phyloP scores from a whole-genome alignment of 495 filamentous ascomycete genomes.

The Tuber indicum region DNA sequence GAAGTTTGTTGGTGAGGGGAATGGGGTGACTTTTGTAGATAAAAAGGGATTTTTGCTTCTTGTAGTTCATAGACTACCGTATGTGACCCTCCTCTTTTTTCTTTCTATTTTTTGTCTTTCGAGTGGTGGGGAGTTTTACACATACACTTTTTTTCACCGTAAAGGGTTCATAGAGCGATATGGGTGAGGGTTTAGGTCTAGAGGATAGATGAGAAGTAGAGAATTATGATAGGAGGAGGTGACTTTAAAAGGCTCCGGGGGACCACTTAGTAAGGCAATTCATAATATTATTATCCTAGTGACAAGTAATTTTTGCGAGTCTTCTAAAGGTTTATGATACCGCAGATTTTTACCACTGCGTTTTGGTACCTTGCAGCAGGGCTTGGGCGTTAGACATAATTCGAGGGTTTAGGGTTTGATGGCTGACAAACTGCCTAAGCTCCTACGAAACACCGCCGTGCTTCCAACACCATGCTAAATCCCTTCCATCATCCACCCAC shows the following conservation, averaged over 20 bases:
- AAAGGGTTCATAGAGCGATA: neutral
- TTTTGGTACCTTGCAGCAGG: neutral
- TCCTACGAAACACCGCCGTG: neutral
- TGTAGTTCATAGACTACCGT: neutral
- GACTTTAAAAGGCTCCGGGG: neutral
- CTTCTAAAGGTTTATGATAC: neutral
- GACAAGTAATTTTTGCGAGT: neutral
- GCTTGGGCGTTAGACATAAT: neutral
- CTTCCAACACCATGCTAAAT: slow-evolving; percentile 7
- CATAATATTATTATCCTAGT: neutral
- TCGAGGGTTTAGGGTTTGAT: neutral
- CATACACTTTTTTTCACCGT: neutral
- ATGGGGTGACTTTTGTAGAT: neutral
- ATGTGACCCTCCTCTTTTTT: neutral
- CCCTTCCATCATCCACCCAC: slow-evolving; percentile 24
- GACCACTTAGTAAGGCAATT: neutral
- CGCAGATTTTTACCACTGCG: neutral
- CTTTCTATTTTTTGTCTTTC: neutral
- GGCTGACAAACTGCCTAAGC: neutral
- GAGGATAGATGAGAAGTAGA: neutral
- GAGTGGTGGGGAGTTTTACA: slow-evolving; percentile 4
- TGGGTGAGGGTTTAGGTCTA: neutral
- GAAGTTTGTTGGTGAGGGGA: neutral
- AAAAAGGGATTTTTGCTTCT: neutral
- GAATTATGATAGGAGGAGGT: neutral